Evolutionary conservation across 2,329 filamentous ascomycete species (phyloP), one percentile per base, ranked within the genome.

Genomic region (Rutstroemia sp.): DNA sequence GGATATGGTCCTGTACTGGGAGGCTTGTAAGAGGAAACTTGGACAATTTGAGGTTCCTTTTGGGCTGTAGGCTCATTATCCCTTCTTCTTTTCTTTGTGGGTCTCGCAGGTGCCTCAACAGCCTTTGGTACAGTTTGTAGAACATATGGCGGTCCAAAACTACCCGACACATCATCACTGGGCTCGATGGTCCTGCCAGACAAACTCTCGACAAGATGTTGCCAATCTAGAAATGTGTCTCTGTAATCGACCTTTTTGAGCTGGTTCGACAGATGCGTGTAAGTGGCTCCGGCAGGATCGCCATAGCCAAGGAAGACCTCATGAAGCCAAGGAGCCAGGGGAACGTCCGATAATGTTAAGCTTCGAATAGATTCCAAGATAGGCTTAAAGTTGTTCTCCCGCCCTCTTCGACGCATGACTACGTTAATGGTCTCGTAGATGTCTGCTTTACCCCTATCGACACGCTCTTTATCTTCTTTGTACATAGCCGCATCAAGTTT

Each of bases 251-350:
- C 76, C 55, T 81, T 88, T 65, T 84, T 83, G 61, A 95, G 77
- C 57, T 85, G 81, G 69, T 90, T 94, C 1, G 88, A 75, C 16
- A 99, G 74, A 51, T 90, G 86, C 61, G 88, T 90, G 73, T 95
- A 96, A 21, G 84, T 88, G 36, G 94, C 94, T 57, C 88, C 86
- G 30, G 89, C 82, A 57, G 94, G 92, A 71, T 99, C 92, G 48
- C 94, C 94, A 70, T 95, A 97, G 3, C 94, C 94, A n/a, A 99
- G 76, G 71, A 97, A 99, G 9, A 97, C 92, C 63, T 97, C 94
- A 66, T 96, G 90, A 45, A 99, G 78, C 94, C 94, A 99, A 2
- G 86, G 82, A 14, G 94, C 91, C 54, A 97, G 78, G 6, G 89
- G 88, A 19, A 92, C 85, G 64, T 95, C 89, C 0, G 91, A 91